Evolutionary conservation across 2,329 filamentous ascomycete genomes (phyloP), one percentile per base, ranked within the genome.

Genomic region (Fusarium agapanthi): DNA sequence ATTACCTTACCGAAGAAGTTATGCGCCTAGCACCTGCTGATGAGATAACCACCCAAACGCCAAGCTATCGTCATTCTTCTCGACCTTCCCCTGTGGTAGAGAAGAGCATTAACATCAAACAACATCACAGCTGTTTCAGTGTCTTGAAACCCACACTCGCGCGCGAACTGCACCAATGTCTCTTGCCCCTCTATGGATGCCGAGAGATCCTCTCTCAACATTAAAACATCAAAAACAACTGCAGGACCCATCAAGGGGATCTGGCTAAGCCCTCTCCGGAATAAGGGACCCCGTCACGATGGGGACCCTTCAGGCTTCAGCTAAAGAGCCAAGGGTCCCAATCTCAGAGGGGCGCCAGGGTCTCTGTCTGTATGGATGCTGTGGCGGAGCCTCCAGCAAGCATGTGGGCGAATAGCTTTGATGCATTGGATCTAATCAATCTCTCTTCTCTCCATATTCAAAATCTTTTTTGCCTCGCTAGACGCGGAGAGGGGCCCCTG

Each of bases 351-450:
- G 26, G 32, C 30, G 35, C 63, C 43, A 68, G 63, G 67, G 63
- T 51, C 57, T 41, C 57, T 41, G 24, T 57, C 58, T 43, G 26
- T 55, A 63, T 41, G 30, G 38, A 50, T 44, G 50, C 54, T 51
- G 38, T 45, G 51, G 67, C 57, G 59, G 67, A 70, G 67, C 18
- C 40, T 45, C 41, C 28, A 40, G 16, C 40, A 40, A 61, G 50
- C 72, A 72, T 74, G 35, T 72, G 55, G 68, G 58, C 68, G 68
- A 67, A 70, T 72, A 51, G 55, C 37, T 50, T 47, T 40, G 41
- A 62, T 41, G 51, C 44, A 72, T 61, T 74, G 65, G 55, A 74
- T 74, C 72, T 74, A 74, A 74, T 74, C 72, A 72, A 74, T 74
- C 72, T 72, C 38, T 68, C 20, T 48, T 16, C 30, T 68, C 40